Evolutionary conservation across 1,139 yeast species (phyloP).

Genomic region (Yamadazyma spencermartinsiae): DNA sequence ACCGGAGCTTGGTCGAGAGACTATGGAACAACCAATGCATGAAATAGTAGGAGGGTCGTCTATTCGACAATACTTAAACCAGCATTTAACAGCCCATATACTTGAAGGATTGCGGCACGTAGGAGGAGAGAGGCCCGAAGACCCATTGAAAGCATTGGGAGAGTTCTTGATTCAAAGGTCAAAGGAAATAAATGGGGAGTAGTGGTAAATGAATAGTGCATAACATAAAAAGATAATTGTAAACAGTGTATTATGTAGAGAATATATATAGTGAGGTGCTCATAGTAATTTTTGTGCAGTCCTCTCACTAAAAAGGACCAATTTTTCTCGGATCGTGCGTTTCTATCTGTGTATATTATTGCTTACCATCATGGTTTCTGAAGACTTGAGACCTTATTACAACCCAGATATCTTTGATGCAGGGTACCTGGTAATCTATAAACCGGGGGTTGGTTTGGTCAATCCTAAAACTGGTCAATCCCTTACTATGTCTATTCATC

Average conservation of each 20-base stretch:
- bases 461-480: slow-evolving; percentile 41
- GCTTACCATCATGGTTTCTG: slow-evolving; percentile 6
- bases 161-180: slow-evolving; percentile 60
- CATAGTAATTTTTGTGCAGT: too few relatives aligned
- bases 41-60: slow-evolving; percentile 82
- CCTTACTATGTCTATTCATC: slow-evolving; percentile 21
- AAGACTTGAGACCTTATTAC: slow-evolving; percentile 64
- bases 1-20: slow-evolving; percentile 9
- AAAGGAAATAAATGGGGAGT: too few relatives aligned
- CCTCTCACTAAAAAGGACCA: too few relatives aligned
- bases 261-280: too few relatives aligned
- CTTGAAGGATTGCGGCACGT: slow-evolving; percentile 68
- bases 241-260: too few relatives aligned
- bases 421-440: slow-evolving; percentile 61
- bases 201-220: too few relatives aligned
- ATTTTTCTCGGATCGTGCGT: too few relatives aligned
- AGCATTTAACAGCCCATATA: slow-evolving; percentile 65
- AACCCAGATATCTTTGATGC: slow-evolving; percentile 69
- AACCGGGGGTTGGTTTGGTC: slow-evolving; percentile 61
- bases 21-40: slow-evolving; percentile 27
- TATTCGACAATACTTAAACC: slow-evolving; percentile 73
- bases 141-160: slow-evolving; percentile 72
- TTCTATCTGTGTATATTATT: too few relatives aligned
- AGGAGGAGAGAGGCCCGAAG: slow-evolving; percentile 58
- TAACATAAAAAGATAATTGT: too few relatives aligned